A percentile compares a stretch with the other conserved stretches of the same genome.
phyloP scores from a whole-genome alignment of 2,329 filamentous ascomycete genomes.

The Chaetomiaceae sp. region DNA sequence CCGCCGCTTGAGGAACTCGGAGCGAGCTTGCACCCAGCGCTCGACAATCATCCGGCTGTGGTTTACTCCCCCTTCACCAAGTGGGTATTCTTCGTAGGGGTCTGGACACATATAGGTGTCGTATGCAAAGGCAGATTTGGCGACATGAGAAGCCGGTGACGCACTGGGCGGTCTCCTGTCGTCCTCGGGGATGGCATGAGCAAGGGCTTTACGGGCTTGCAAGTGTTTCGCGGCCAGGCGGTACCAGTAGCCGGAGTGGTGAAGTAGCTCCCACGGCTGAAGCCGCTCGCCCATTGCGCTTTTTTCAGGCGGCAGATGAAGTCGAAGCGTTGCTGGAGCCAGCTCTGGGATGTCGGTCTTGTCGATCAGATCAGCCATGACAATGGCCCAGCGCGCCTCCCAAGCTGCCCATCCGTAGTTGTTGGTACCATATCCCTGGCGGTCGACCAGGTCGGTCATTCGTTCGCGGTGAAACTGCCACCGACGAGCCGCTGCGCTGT shows the following conservation, averaged over 20 bases:
- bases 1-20: slow-evolving; percentile 48
- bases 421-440: slow-evolving; percentile 74
- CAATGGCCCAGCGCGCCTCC: slow-evolving; percentile 66
- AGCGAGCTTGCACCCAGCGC: slow-evolving; percentile 43
- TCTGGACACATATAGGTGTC: slow-evolving; percentile 63
- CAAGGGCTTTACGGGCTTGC: slow-evolving; percentile 46
- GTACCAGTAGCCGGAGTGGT: slow-evolving; percentile 64
- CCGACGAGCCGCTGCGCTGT: slow-evolving; percentile 70
- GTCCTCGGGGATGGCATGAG: slow-evolving; percentile 53
- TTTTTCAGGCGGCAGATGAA: slow-evolving; percentile 55
- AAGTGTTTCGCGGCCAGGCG: slow-evolving; percentile 54
- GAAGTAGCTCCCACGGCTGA: slow-evolving; percentile 57
- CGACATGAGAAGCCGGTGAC: slow-evolving; percentile 40
- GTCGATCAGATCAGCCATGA: slow-evolving; percentile 57
- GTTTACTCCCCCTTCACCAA: slow-evolving; percentile 43
- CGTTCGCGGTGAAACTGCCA: slow-evolving; percentile 74
- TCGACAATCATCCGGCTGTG: slow-evolving; percentile 52
- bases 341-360: slow-evolving; percentile 48
- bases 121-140: slow-evolving; percentile 50
- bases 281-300: slow-evolving; percentile 50
- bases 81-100: slow-evolving; percentile 53
- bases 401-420: slow-evolving; percentile 95
- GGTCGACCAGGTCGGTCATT: slow-evolving; percentile 71
- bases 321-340: slow-evolving; percentile 34
- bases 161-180: slow-evolving; percentile 47